phyloP scores from a whole-genome alignment of 176 grass and related monocot species.

The Aegilops umbellulata region DNA sequence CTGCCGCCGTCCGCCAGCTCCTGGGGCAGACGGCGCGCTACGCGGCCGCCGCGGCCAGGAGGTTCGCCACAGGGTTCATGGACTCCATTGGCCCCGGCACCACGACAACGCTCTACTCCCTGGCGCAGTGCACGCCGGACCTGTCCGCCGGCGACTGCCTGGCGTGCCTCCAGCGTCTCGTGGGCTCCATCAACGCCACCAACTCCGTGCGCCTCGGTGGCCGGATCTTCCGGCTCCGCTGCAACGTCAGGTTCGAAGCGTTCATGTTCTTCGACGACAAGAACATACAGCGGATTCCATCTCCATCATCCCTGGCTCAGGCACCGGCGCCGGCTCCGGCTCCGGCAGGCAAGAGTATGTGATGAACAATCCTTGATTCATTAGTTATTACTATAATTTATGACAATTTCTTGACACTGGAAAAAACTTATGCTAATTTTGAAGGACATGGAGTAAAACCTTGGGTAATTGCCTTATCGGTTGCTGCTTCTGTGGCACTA shows the following conservation, averaged over 20 bases:
- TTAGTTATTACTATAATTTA: too few species aligned
- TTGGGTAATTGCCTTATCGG: constrained; percentile 10
- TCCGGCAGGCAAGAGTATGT: background rate
- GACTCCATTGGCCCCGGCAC: background rate
- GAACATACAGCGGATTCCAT: background rate
- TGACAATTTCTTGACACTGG: too few species aligned
- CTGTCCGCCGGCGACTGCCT: background rate
- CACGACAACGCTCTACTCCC: constrained; percentile 8
- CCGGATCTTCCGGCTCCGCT: background rate
- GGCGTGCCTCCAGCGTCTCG: background rate
- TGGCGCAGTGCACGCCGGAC: constrained; percentile 13
- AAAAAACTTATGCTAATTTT: background rate
- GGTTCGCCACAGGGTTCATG: constrained; percentile 23
- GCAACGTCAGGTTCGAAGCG: background rate
- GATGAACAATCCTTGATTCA: background rate
- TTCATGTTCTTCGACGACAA: background rate
- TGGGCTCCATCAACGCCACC: background rate
- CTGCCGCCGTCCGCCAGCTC: background rate
- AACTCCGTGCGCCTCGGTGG: background rate
- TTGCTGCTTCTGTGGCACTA: background rate
- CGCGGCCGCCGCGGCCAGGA: background rate
- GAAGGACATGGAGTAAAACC: background rate
- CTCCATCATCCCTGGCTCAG: background rate
- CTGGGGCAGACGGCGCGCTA: background rate
- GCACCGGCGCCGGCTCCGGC: background rate